A percentile compares a stretch with the other conserved stretches of the same genome.
phyloP scores from a whole-genome alignment of 2,329 filamentous ascomycete genomes.

The Neofusicoccum ribis region DNA sequence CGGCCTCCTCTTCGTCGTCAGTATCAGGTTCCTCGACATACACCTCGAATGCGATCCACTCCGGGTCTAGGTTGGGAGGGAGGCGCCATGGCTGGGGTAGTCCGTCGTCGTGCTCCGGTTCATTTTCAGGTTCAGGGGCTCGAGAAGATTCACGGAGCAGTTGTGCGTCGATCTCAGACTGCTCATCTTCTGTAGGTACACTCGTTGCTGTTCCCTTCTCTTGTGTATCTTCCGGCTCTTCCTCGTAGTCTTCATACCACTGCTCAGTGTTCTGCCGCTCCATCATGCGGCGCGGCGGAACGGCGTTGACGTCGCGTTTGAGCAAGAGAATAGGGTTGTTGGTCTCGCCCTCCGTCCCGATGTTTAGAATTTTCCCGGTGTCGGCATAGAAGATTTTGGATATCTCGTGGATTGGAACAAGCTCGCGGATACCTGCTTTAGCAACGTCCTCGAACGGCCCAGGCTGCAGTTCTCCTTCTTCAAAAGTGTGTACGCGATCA shows the following conservation, averaged over 20 bases:
- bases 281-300: constrained; percentile 61
- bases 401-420: constrained; percentile 70
- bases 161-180: constrained; percentile 48
- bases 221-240: constrained; percentile 17
- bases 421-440: constrained; percentile 65
- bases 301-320: constrained; percentile 68
- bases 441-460: constrained; percentile 61
- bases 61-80: constrained; percentile 75
- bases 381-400: constrained; percentile 94
- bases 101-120: constrained; percentile 21
- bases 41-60: constrained; percentile 91
- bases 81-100: constrained; percentile 56
- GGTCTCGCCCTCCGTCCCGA: constrained; percentile 66
- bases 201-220: not conserved
- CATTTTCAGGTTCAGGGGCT: constrained; percentile 22
- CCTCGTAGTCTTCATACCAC: constrained; percentile 40
- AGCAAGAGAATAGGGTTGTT: constrained; percentile 74
- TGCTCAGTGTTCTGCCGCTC: constrained; percentile 36
- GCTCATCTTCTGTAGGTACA: constrained; percentile 31
- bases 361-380: constrained; percentile 85
- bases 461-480: constrained; percentile 59
- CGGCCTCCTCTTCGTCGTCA: constrained; percentile 53
- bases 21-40: constrained; percentile 65
- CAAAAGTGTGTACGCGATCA: constrained; percentile 65
- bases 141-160: constrained; percentile 44